Percentiles rank a stretch among this genome's conserved stretches.
These are phyloP conservation scores for Backusella westeae DNA, from an alignment of 192 early-diverging fungal genomes.

Conservation along the genomic window DNA sequence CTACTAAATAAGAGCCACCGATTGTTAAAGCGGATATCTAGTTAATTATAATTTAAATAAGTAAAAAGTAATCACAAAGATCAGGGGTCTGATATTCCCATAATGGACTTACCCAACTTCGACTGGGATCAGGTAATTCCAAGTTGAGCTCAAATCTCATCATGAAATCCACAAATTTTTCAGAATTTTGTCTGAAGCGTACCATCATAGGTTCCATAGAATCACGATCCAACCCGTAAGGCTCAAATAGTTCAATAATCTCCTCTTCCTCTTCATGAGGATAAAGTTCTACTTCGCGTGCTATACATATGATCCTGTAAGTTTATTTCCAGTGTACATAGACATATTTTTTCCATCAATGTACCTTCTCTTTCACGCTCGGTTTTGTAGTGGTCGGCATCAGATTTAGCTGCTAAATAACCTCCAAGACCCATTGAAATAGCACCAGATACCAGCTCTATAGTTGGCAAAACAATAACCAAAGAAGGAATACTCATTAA, in stretches of 20 bases:
- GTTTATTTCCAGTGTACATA: not conserved
- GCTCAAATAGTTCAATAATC: constrained; percentile 54
- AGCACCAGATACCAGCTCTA: constrained; percentile 57
- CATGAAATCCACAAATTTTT: constrained; percentile 59
- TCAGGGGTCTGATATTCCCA: not conserved
- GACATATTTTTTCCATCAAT: not conserved
- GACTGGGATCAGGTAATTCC: constrained; percentile 49
- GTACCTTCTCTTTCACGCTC: constrained; percentile 45
- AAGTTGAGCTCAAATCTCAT: constrained; percentile 59
- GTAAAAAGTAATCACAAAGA: not conserved
- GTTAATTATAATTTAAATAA: not conserved
- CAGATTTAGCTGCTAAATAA: constrained; percentile 51
- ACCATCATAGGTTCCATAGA: constrained; percentile 48
- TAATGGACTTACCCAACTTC: constrained; percentile 34
- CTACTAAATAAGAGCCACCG: constrained; percentile 54
- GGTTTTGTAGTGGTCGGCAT: constrained; percentile 56
- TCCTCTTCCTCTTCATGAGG: constrained; percentile 56
- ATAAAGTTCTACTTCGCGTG: constrained; percentile 42
- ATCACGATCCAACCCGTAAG: constrained; percentile 47
- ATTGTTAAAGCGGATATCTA: constrained; percentile 54
- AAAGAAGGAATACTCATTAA: not conserved
- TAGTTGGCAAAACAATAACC: not conserved
- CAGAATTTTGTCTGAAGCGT: constrained; percentile 39
- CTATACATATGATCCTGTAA: not conserved
- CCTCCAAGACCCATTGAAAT: constrained; percentile 63